Evolutionary conservation across 768 basidiomycete genomes (phyloP).

Genomic region (Coprinopsis sp.): DNA sequence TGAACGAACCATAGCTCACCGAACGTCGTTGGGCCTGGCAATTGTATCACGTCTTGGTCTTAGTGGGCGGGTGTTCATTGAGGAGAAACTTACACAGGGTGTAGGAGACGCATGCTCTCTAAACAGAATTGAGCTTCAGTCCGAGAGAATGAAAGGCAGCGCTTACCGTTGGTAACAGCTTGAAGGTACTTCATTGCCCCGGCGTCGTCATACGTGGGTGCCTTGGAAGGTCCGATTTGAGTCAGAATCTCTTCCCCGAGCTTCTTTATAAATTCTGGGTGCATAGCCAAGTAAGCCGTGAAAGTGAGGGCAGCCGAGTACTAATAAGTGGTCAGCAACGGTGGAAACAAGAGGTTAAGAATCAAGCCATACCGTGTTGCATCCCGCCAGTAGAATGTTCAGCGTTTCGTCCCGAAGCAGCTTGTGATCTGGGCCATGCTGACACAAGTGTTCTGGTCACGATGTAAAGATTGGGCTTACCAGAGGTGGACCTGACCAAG

Average conservation of each 20-base stretch:
- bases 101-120: conserved; percentile 22
- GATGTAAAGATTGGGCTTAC: conserved; percentile 20
- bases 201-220: conserved; percentile 27
- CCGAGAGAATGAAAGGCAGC: conserved; percentile 11
- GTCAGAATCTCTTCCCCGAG: conserved; percentile 26
- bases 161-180: conserved; percentile 30
- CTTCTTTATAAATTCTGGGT: conserved; percentile 23
- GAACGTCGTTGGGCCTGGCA: conserved; percentile 11
- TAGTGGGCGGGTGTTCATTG: neutral
- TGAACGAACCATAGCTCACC: neutral
- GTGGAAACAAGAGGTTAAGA: no score
- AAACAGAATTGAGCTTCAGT: neutral
- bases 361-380: no score
- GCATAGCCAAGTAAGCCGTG: conserved; percentile 21
- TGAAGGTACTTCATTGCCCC: conserved; percentile 35
- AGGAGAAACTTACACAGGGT: conserved; percentile 17
- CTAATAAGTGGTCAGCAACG: no score
- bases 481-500: conserved; percentile 42
- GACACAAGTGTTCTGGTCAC: neutral
- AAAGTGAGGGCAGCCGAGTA: conserved; percentile 27
- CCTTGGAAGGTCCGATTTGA: conserved; percentile 20
- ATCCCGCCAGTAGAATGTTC: conserved; percentile 16
- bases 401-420: conserved; percentile 10
- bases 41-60: neutral
- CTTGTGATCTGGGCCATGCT: conserved; percentile 26